Evolutionary conservation across 1,284 basidiomycete genomes (phyloP).

Genomic region (Irpex rosettiformis): DNA sequence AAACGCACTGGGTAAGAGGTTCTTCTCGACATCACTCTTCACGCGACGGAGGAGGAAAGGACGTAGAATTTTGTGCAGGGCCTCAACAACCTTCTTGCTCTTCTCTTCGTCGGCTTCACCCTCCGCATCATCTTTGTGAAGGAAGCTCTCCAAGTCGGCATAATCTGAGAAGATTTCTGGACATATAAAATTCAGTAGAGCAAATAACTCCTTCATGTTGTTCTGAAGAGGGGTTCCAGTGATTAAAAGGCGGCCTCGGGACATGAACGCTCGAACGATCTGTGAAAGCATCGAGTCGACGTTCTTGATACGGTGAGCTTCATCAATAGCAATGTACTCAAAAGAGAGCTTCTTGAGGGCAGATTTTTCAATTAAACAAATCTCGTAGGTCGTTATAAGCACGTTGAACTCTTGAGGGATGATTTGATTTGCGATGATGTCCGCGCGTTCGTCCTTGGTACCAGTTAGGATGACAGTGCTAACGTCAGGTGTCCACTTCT

Average conservation of each 20-base stretch:
- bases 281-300: constrained; percentile 95
- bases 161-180: constrained; percentile 82
- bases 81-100: constrained; percentile 93
- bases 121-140: constrained; percentile 77
- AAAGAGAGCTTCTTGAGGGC: constrained; percentile 94
- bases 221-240: constrained; percentile 98
- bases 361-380: constrained; percentile 93
- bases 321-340: constrained; percentile 98
- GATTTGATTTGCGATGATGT: constrained; percentile 76
- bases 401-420: constrained; percentile 92
- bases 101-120: constrained; percentile 80
- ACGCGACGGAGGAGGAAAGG: constrained; percentile 95
- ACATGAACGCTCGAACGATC: constrained; percentile 91
- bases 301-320: constrained; percentile 99
- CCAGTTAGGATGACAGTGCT: constrained; percentile 83
- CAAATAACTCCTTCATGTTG: constrained; percentile 96
- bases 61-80: constrained; percentile 94
- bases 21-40: constrained; percentile 98
- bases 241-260: constrained; percentile 88
- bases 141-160: constrained; percentile 69
- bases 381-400: constrained; percentile 96
- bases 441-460: constrained; percentile 84
- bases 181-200: constrained; percentile 92
- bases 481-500: constrained; percentile 90
- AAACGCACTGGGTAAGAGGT: constrained; percentile 76